Conservation (phyloP, 1,284 basidiomycete genomes). For the Mrakiaceae sp. region DNA sequence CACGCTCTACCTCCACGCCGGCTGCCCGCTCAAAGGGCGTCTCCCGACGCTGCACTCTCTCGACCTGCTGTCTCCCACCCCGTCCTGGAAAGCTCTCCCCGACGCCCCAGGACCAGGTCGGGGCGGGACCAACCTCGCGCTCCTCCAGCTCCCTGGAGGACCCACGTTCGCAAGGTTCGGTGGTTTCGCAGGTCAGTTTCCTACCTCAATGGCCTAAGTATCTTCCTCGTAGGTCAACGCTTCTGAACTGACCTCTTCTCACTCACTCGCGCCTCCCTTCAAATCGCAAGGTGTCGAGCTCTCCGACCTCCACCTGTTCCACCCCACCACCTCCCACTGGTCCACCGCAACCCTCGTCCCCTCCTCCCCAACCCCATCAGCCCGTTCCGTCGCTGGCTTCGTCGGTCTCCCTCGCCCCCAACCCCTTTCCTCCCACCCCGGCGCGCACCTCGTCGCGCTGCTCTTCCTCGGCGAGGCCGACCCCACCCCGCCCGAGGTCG, state of each 20-base stretch:
- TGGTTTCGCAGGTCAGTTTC: slow-evolving; percentile 22
- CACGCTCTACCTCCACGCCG: slow-evolving; percentile 27
- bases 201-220: neutral
- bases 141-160: slow-evolving; percentile 3
- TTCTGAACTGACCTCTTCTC: neutral
- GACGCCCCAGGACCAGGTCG: slow-evolving; percentile 25
- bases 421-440: neutral
- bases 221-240: no score
- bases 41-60: slow-evolving; percentile 24
- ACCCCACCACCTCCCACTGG: neutral
- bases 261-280: neutral
- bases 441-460: neutral
- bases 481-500: slow-evolving; percentile 19
- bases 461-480: slow-evolving; percentile 15
- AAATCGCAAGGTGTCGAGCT: slow-evolving; percentile 8
- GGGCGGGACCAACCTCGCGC: slow-evolving; percentile 26
- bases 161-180: slow-evolving; percentile 20
- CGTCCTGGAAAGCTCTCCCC: slow-evolving; percentile 19
- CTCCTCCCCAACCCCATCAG: neutral
- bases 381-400: slow-evolving; percentile 9
- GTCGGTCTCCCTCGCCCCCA: neutral
- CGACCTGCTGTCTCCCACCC: slow-evolving; percentile 12
- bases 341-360: neutral
- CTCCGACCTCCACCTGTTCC: neutral
- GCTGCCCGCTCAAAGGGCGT: slow-evolving; percentile 26